phyloP scores from a whole-genome alignment of 306 rosid genomes.

The Astragalus glycyphyllos region DNA sequence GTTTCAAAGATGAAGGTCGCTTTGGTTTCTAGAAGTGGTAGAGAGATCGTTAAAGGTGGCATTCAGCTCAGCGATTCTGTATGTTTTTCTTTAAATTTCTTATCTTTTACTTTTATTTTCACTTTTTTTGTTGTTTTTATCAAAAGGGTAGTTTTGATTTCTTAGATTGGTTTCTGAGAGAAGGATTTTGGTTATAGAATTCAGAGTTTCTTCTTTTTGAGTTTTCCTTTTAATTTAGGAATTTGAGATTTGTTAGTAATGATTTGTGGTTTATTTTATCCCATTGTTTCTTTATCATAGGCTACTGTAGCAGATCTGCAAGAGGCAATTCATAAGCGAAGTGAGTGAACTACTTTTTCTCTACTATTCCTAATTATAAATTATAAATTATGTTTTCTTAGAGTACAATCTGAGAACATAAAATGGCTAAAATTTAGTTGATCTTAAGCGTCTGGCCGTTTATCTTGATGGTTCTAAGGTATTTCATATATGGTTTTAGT shows the following conservation, averaged over 20 bases:
- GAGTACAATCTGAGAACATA: constrained; percentile 10
- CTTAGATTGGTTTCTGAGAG: background rate
- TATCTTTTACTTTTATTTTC: background rate
- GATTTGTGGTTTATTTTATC: constrained; percentile 28
- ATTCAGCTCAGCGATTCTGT: constrained; percentile 78
- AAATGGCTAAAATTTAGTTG: background rate
- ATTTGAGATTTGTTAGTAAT: constrained; percentile 31
- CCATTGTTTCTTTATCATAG: constrained; percentile 50
- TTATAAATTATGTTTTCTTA: constrained; percentile 1
- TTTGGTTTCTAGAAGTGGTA: constrained; percentile 83
- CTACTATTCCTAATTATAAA: background rate
- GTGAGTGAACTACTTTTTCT: constrained; percentile 58
- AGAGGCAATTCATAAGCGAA: constrained; percentile 77
- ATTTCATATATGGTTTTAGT: constrained; percentile 20
- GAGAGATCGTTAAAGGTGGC: constrained; percentile 85
- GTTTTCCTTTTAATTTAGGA: background rate
- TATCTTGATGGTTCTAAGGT: constrained; percentile 14
- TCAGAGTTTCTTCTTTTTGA: background rate
- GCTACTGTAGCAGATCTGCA: constrained; percentile 97
- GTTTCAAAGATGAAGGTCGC: constrained; percentile 71
- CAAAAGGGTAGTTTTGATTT: constrained; percentile 22
- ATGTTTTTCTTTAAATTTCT: constrained; percentile 42
- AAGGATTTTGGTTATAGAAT: constrained; percentile 13
- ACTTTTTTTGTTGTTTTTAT: constrained; percentile 2
- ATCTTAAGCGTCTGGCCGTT: background rate